phyloP scores from a whole-genome alignment of 306 rosid genomes.

The Prinsepia uniflora region DNA sequence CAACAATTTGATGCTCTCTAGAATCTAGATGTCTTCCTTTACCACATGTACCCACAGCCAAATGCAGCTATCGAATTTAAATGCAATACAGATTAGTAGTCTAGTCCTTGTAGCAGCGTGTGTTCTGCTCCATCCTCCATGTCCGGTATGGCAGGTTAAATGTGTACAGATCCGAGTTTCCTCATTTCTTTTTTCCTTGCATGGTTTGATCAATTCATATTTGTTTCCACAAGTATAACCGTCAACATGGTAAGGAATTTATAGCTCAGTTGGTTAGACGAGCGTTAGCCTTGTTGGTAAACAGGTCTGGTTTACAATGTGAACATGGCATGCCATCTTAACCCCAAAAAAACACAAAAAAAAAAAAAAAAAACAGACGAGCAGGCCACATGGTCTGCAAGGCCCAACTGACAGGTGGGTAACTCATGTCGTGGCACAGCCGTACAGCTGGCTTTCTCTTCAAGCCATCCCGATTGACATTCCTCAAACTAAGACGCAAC shows the following conservation, averaged over 20 bases:
- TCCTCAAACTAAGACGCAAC: too few relatives aligned
- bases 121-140: slow-evolving; percentile 6
- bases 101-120: neutral
- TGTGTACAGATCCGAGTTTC: slow-evolving; percentile 11
- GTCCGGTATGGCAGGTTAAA: neutral
- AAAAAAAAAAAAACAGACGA: neutral
- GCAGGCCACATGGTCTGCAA: neutral
- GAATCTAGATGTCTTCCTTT: neutral
- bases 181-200: slow-evolving; percentile 6
- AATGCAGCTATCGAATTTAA: slow-evolving; percentile 6
- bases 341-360: too few relatives aligned
- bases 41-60: neutral
- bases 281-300: too few relatives aligned
- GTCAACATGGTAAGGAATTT: too few relatives aligned
- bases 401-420: too few relatives aligned
- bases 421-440: neutral
- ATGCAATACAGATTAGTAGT: neutral
- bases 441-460: neutral
- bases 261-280: too few relatives aligned
- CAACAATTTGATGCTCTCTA: neutral
- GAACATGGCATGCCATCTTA: neutral
- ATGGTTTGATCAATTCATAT: neutral
- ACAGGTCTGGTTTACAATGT: slow-evolving; percentile 1
- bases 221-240: neutral
- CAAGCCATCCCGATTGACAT: neutral